Conservation (phyloP, 228 moss, liverwort and hornwort genomes). For the Sphagnum fallax region DNA sequence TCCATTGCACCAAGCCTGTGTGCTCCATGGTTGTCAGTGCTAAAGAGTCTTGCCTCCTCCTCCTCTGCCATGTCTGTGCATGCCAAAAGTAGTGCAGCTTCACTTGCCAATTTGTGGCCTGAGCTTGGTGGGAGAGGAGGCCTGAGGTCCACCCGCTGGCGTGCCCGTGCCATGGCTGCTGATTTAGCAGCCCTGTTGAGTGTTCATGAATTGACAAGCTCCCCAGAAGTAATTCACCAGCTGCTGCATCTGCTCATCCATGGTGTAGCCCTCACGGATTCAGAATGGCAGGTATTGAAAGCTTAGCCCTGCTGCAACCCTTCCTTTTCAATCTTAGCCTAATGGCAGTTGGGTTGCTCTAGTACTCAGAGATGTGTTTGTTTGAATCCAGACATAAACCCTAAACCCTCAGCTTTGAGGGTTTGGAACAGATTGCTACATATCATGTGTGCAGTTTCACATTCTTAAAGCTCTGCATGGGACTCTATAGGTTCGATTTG, state of each 20-base stretch:
- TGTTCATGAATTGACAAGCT: slow-evolving; percentile 17
- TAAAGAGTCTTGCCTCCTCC: slow-evolving; percentile 21
- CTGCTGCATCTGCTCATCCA: slow-evolving; percentile 33
- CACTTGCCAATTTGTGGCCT: slow-evolving; percentile 34
- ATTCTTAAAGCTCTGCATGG: slow-evolving; percentile 4
- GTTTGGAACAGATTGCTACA: neutral
- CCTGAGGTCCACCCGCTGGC: slow-evolving; percentile 41
- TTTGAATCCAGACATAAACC: neutral
- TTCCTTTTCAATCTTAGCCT: neutral
- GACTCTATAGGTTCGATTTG: slow-evolving; percentile 38
- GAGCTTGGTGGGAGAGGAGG: slow-evolving; percentile 39
- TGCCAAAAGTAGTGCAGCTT: neutral
- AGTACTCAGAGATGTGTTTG: neutral
- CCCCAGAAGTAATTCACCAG: slow-evolving; percentile 30
- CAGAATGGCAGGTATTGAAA: slow-evolving; percentile 40
- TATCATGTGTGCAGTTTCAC: neutral
- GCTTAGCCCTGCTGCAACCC: neutral
- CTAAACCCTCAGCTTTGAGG: neutral
- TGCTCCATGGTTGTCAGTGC: slow-evolving; percentile 26
- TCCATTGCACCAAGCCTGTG: slow-evolving; percentile 18
- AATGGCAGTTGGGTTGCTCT: neutral
- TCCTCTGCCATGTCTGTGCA: neutral
- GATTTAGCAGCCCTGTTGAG: slow-evolving; percentile 27
- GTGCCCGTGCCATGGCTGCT: slow-evolving; percentile 41
- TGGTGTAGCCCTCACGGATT: slow-evolving; percentile 24